Conservation (phyloP, 1,139 yeast species). For the Magnusiomyces ingens region DNA sequence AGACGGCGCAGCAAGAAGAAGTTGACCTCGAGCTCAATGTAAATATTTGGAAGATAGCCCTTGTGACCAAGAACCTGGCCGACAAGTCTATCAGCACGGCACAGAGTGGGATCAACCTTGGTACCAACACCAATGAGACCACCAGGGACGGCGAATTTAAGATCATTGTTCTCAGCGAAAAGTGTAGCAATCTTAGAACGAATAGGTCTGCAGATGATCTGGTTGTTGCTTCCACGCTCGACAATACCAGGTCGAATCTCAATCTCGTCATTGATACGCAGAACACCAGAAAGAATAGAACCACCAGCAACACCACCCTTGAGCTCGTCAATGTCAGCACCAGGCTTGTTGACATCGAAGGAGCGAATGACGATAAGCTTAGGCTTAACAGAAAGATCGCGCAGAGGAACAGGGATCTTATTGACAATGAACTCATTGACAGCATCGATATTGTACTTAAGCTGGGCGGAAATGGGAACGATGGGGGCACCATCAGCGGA, state of each 20-base stretch:
- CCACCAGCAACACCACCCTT: constrained; percentile 99
- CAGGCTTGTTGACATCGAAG: constrained; percentile 98
- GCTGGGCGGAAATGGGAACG: constrained; percentile 97
- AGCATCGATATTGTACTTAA: constrained; percentile 96
- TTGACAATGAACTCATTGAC: constrained; percentile 95
- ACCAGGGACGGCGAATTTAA: constrained; percentile 99
- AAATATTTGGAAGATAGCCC: constrained; percentile 91
- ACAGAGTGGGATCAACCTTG: constrained; percentile 94
- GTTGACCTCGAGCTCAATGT: constrained; percentile 95
- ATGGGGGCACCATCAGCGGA: constrained; percentile 99
- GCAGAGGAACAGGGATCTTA: constrained; percentile 90
- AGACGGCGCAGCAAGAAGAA: constrained; percentile 94
- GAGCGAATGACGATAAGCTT: constrained; percentile 96
- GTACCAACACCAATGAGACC: constrained; percentile 99
- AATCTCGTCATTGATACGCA: constrained; percentile 94
- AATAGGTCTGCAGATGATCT: constrained; percentile 92
- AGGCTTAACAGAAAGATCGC: constrained; percentile 92
- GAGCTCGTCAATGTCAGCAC: constrained; percentile 93
- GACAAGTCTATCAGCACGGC: constrained; percentile 98
- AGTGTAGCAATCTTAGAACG: constrained; percentile 88
- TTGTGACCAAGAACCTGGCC: constrained; percentile 99
- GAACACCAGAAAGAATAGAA: constrained; percentile 92
- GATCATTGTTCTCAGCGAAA: constrained; percentile 95
- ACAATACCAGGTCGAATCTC: constrained; percentile 99
- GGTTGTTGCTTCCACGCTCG: constrained; percentile 74